Base-by-base conservation (phyloP, 73 alveolate species). In the Paramecium sonneborni region DNA sequence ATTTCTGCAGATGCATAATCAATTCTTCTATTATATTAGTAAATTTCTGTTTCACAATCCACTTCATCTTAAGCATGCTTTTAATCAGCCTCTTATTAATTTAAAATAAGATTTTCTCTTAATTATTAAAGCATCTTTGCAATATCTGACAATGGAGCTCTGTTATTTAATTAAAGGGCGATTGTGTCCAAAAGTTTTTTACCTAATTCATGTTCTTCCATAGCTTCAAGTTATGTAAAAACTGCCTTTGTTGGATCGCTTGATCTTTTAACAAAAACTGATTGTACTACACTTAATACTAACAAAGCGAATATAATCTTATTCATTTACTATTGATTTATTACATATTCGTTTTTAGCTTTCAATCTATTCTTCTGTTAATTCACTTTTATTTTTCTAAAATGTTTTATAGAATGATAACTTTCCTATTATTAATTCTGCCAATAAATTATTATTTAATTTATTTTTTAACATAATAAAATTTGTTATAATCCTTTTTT, bases 21-120 rank as follows among this genome's bases (percentile, higher is more conserved):
- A n/a, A 79, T 79, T 79, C 90, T 79, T 79, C 90, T 79, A 41
- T 79, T 79, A 30, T 79, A 79, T 79, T 79, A 79, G 74, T 79
- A 79, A 35, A 79, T 79, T 44, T 79, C 90, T 2, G 90, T 79
- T 79, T 79, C 90, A 21, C 90, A 79, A 62, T 79, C 90, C 11
- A 79, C 90, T 79, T 79, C 90, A 41, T 79, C 90, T 79, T 79
- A 23, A 46, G 90, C 90, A 62, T 79, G 90, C 46, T 79, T 79
- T 44, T 39, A 41, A 39, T 79, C 90, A 15, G 90, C 90, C 32
- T 79, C 90, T 43, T 79, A 79, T 79, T 79, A 11, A 52, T 52
- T 52, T 6, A 52, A 21, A 52, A 52, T 52, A 3, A 52, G 14
- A 52, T 52, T 52, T 52, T 52, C 68, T 12, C 68, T 52, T 8